Base-by-base conservation (phyloP, 345 rosid species). In the Ceriops decandra region DNA sequence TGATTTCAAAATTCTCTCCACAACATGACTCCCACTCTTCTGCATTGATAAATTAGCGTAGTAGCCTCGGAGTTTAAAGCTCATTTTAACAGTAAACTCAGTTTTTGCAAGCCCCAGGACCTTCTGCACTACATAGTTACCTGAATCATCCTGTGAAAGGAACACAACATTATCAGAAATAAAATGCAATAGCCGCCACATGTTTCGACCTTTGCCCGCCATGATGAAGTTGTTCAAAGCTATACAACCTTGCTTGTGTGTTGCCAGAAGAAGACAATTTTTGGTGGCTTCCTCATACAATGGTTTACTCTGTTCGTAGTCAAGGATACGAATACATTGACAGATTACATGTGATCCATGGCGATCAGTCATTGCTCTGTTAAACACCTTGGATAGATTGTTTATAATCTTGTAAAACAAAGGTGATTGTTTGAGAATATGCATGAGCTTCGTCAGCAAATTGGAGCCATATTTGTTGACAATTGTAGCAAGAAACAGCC, bases 61-160 rank as follows among this genome's bases (percentile, higher is more conserved):
- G 32, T 52, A 42, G 26, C 72, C 77, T 22, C 35, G n/a, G 7
- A 80, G 76, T 7, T 17, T 13, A 1, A 6, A 2, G 36, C 63
- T 62, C 26, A 76, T 77, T 32, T 27, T 63, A 5, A 6, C 33
- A 3, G 49, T 64, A 52, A 71, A 49, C 5, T 7, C 7, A 1
- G 76, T 74, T 15, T 57, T 66, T 20, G 56, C 32, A 1, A 80
- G 76, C 10, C 15, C 53, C 5, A 80, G 10, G 19, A 77, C 62
- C 33, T 74, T 71, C 63, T 80, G 81, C 53, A 77, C 63, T 3
- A 77, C 79, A 32, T 54, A 75, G 71, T 77, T 80, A 3, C 83
- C 81, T 1, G 33, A 67, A 5, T 33, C 58, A 21, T 80, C 70
- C 30, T 52, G 68, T 0, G 80, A 61, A 6, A 79, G 70, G 54